phyloP scores from a whole-genome alignment of 139 green algal species.

The Chlorella sp. region DNA sequence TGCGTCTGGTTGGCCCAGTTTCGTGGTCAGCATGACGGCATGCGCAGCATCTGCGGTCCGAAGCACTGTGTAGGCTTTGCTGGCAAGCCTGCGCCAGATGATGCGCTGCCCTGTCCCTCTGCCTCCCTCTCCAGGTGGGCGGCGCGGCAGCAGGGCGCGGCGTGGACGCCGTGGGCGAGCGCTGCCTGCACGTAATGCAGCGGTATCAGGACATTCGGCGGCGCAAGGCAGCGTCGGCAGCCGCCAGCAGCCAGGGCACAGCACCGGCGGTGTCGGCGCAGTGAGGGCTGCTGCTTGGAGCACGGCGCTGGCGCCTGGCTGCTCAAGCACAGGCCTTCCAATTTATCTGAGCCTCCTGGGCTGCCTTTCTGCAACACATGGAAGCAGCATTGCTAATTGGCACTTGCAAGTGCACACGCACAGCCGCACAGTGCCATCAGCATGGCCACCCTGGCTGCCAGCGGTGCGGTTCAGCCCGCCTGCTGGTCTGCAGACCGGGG shows the following conservation, averaged over 20 bases:
- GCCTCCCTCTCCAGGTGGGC: not conserved
- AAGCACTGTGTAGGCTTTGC: not conserved
- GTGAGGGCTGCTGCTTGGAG: too few relatives aligned
- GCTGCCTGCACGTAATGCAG: slow-evolving; percentile 14
- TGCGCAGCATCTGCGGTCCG: not conserved
- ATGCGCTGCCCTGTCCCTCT: not conserved
- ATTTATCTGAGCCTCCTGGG: too few relatives aligned
- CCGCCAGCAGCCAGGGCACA: not conserved
- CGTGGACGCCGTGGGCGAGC: slow-evolving; percentile 3
- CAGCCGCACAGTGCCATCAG: too few relatives aligned
- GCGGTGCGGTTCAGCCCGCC: too few relatives aligned
- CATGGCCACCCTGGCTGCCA: too few relatives aligned
- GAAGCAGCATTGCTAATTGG: too few relatives aligned
- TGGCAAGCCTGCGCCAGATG: not conserved
- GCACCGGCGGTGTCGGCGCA: too few relatives aligned
- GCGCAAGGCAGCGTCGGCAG: not conserved
- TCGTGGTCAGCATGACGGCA: not conserved
- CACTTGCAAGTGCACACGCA: too few relatives aligned
- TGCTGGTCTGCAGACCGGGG: too few relatives aligned
- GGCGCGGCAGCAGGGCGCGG: slow-evolving; percentile 11
- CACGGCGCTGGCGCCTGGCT: too few relatives aligned
- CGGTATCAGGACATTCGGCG: slow-evolving; percentile 6
- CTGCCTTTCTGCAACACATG: too few relatives aligned
- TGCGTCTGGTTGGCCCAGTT: not conserved
- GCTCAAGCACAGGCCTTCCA: too few relatives aligned